phyloP scores from a whole-genome alignment of 192 early-diverging fungal species.

The Pilobolus umbonatus region DNA sequence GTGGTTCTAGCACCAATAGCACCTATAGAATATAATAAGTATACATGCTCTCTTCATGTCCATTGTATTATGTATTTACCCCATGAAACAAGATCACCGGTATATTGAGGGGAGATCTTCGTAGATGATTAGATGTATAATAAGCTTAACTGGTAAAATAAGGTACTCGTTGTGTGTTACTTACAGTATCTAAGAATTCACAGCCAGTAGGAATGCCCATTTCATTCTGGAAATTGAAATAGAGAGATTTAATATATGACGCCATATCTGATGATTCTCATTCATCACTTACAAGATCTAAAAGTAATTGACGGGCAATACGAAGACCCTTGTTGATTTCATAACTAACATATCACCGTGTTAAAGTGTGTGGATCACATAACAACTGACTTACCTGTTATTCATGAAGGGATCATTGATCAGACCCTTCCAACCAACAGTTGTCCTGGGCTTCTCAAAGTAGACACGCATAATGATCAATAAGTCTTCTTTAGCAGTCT shows the following conservation, averaged over 20 bases:
- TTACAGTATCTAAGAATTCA: slow-evolving; percentile 69
- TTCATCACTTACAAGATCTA: slow-evolving; percentile 38
- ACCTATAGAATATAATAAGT: slow-evolving; percentile 25
- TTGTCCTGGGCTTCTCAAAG: slow-evolving; percentile 84
- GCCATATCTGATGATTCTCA: too few relatives aligned
- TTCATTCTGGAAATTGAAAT: background rate
- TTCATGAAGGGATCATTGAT: slow-evolving; percentile 79
- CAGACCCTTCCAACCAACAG: slow-evolving; percentile 92
- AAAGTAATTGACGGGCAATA: slow-evolving; percentile 63
- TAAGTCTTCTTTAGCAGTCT: slow-evolving; percentile 47
- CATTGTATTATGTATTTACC: background rate
- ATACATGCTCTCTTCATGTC: background rate
- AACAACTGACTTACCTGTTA: slow-evolving; percentile 37
- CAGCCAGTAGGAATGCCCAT: slow-evolving; percentile 66
- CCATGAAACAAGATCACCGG: slow-evolving; percentile 73
- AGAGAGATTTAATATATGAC: slow-evolving; percentile 37
- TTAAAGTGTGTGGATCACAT: background rate
- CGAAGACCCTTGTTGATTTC: slow-evolving; percentile 82
- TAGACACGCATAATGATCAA: slow-evolving; percentile 80
- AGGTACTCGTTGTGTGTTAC: background rate
- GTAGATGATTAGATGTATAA: too few relatives aligned
- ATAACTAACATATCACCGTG: slow-evolving; percentile 34
- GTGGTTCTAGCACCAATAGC: slow-evolving; percentile 83
- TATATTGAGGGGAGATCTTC: slow-evolving; percentile 72
- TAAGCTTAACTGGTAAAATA: too few relatives aligned